Evolutionary conservation across 2,329 filamentous ascomycete species (phyloP), one percentile per base, ranked within the genome.

Genomic region (Paecilomyces sp.): DNA sequence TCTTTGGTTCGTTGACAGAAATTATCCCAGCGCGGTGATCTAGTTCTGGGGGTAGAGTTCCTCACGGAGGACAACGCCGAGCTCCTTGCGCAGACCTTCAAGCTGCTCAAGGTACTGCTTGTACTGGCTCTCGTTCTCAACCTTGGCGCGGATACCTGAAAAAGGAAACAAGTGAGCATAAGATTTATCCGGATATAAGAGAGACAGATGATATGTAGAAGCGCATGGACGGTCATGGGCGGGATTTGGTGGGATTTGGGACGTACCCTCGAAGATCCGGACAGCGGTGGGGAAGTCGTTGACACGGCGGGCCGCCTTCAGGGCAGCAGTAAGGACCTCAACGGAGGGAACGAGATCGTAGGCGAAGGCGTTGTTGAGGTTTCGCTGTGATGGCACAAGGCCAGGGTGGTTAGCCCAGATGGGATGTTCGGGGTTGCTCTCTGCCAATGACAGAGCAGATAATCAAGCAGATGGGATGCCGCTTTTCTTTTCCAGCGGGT

Each of bases 311-410:
- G 94, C 94, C 70, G 94, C 94, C 80, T 89, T 92, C 71, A 99
- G 86, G 66, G 94, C 94, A 71, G 94, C 92, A 71, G 86, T 86
- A 78, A 97, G 85, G 75, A 99, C 94, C 69, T 90, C 87, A 66
- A 93, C 88, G 53, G 93, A 94, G 74, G 95, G 94, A 67, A 99
- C 94, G 73, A 99, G 89, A 88, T 99, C 94, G 88, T 99, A 99
- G 75, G 94, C 94, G 81, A 99, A 99, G 77, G 92, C 93, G 83
- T 99, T 99, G 88, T 99, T 99, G 75, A 96, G 85, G 83, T 96
- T 96, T 79, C 92, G 90, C 85, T 92, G 74, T 66, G 15, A 47
- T 36, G 36, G 58, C 47, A 56, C n/a, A 22, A 8, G 28, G 33
- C 58, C 34, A 58, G 52, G 28, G 24, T 41, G 56, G 33, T 57